phyloP scores from a whole-genome alignment of 2,329 filamentous ascomycete species.

The Talaromyces sp. region DNA sequence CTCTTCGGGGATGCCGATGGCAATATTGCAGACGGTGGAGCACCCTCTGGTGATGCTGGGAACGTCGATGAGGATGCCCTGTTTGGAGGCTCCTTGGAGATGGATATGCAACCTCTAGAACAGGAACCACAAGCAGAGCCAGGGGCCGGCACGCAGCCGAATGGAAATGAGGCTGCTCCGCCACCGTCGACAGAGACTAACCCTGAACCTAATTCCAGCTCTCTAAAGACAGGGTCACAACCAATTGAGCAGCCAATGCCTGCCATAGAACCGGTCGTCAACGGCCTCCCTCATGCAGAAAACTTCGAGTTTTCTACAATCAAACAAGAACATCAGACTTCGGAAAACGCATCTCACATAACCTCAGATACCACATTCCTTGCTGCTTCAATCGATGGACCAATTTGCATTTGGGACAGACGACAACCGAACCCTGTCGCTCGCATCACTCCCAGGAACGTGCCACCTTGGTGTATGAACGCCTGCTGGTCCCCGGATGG shows the following conservation, averaged over 20 bases:
- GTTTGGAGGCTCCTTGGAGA: slow-evolving; percentile 69
- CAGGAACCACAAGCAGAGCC: slow-evolving; percentile 36
- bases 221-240: neutral
- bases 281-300: slow-evolving; percentile 42
- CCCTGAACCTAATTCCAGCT: neutral
- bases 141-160: slow-evolving; percentile 20
- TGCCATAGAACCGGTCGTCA: slow-evolving; percentile 18
- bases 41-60: slow-evolving; percentile 56
- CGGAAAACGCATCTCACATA: slow-evolving; percentile 47
- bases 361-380: slow-evolving; percentile 69
- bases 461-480: slow-evolving; percentile 96
- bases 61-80: slow-evolving; percentile 81
- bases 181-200: slow-evolving; percentile 16
- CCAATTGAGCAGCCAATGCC: slow-evolving; percentile 22
- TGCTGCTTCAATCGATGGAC: slow-evolving; percentile 58
- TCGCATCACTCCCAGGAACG: slow-evolving; percentile 67
- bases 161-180: slow-evolving; percentile 12
- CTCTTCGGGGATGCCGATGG: slow-evolving; percentile 80
- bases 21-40: slow-evolving; percentile 42
- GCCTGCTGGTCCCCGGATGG: slow-evolving; percentile 95
- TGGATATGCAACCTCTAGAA: slow-evolving; percentile 48
- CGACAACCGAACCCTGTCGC: slow-evolving; percentile 73
- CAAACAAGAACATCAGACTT: slow-evolving; percentile 21
- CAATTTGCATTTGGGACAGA: slow-evolving; percentile 47
- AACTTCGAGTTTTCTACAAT: slow-evolving; percentile 28